Percentiles rank a stretch among this genome's conserved stretches.
phyloP scores from a whole-genome alignment of 306 rosid genomes.

The Cucurbita moschata region DNA sequence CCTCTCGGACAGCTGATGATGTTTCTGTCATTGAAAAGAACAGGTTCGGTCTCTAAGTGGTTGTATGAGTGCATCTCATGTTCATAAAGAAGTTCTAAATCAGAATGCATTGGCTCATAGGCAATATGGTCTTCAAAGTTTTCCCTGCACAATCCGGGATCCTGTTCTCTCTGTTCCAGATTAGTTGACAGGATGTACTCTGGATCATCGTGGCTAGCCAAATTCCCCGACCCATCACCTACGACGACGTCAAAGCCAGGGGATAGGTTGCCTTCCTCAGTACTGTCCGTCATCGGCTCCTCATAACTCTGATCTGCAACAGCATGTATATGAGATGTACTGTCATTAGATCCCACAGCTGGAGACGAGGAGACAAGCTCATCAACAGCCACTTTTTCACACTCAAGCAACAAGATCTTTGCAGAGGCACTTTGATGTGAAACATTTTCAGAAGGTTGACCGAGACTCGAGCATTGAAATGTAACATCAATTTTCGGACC shows the following conservation, averaged over 20 bases:
- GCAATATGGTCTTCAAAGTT: slow-evolving; percentile 28
- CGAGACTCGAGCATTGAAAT: slow-evolving; percentile 21
- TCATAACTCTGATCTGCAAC: slow-evolving; percentile 33
- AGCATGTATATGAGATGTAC: slow-evolving; percentile 13
- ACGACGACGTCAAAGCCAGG: slow-evolving; percentile 91
- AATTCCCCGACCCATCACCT: slow-evolving; percentile 33
- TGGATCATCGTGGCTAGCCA: slow-evolving; percentile 27
- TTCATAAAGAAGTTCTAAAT: slow-evolving; percentile 30
- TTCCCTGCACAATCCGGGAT: slow-evolving; percentile 26
- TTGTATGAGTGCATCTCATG: slow-evolving; percentile 19
- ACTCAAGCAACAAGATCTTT: slow-evolving; percentile 21
- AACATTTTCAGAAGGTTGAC: slow-evolving; percentile 16
- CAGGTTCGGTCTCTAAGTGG: slow-evolving; percentile 21
- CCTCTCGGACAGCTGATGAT: slow-evolving; percentile 23
- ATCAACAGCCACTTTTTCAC: slow-evolving; percentile 24
- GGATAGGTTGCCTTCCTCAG: slow-evolving; percentile 49
- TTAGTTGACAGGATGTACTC: slow-evolving; percentile 34
- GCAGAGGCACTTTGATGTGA: slow-evolving; percentile 13
- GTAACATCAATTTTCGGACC: slow-evolving; percentile 14
- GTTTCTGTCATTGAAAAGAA: slow-evolving; percentile 18
- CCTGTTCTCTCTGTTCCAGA: slow-evolving; percentile 21
- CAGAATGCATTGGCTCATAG: slow-evolving; percentile 28
- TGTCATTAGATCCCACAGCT: slow-evolving; percentile 20
- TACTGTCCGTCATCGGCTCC: slow-evolving; percentile 29
- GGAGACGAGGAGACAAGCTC: slow-evolving; percentile 23